phyloP scores from a whole-genome alignment of 495 filamentous ascomycete species.

The Venustampulla echinocandica region DNA sequence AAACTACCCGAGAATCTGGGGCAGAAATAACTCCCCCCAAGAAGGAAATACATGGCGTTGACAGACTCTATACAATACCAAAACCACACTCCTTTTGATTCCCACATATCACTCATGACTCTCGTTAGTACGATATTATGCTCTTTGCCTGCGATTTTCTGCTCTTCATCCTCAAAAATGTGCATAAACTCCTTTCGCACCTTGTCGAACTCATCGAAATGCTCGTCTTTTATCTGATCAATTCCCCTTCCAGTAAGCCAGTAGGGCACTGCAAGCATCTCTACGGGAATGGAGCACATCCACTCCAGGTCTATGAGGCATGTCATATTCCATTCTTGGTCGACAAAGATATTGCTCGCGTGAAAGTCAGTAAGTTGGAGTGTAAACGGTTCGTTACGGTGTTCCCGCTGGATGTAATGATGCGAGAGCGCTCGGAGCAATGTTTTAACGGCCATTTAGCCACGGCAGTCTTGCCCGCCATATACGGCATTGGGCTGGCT shows the following conservation, averaged over 20 bases:
- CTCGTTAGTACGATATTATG: conserved; percentile 1
- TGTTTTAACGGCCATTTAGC: conserved; percentile 24
- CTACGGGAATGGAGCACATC: conserved; percentile 29
- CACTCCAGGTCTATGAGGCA: conserved; percentile 31
- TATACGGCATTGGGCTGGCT: conserved; percentile 30
- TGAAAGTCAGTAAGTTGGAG: conserved; percentile 22
- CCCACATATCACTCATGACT: conserved; percentile 10
- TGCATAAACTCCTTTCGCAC: conserved; percentile 14
- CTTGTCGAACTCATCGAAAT: conserved; percentile 12
- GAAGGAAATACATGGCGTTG: conserved; percentile 22
- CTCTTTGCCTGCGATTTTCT: conserved; percentile 4
- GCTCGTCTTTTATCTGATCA: conserved; percentile 20
- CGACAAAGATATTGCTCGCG: conserved; percentile 29
- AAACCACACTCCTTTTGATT: conserved; percentile 14
- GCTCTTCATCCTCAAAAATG: conserved; percentile 15
- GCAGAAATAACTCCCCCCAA: conserved; percentile 21
- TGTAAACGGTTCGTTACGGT: conserved; percentile 17
- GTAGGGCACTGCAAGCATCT: conserved; percentile 28
- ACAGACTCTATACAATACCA: conserved; percentile 12
- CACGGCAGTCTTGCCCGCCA: conserved; percentile 22
- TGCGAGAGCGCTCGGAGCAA: conserved; percentile 25
- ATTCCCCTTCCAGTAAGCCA: conserved; percentile 28
- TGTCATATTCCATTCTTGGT: conserved; percentile 28
- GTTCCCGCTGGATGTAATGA: conserved; percentile 23
- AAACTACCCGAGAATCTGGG: conserved; percentile 18